phyloP scores from a whole-genome alignment of 164 flowering plant species.

The Saururus chinensis region DNA sequence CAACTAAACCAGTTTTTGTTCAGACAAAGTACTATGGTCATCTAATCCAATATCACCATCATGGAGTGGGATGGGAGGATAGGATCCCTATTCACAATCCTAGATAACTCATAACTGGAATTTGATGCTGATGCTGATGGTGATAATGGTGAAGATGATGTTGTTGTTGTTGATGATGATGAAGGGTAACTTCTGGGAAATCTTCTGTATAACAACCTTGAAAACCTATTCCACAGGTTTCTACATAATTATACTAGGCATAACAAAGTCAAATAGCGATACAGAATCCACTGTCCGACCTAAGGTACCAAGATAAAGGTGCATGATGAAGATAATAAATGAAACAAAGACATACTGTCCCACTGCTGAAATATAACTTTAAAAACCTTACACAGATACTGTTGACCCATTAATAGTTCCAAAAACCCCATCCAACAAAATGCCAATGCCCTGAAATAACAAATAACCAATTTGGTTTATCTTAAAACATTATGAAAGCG shows the following conservation, averaged over 20 bases:
- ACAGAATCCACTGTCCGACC: not conserved
- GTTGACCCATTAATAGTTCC: slow-evolving; percentile 85
- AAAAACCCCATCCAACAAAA: slow-evolving; percentile 72
- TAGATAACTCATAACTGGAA: not conserved
- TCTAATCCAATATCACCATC: too few relatives aligned
- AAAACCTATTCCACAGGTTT: not conserved
- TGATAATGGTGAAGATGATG: too few relatives aligned
- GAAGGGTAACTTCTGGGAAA: too few relatives aligned
- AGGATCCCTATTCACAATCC: too few relatives aligned
- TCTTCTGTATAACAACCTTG: not conserved
- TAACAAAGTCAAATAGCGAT: not conserved
- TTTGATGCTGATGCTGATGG: too few relatives aligned
- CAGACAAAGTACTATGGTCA: not conserved
- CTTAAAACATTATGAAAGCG: not conserved
- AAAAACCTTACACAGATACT: slow-evolving; percentile 60
- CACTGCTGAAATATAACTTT: not conserved
- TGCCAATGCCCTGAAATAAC: slow-evolving; percentile 57
- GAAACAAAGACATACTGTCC: not conserved
- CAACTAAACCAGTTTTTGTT: not conserved
- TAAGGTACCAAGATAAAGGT: not conserved
- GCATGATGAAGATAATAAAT: not conserved
- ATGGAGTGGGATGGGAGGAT: too few relatives aligned
- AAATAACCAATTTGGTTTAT: not conserved
- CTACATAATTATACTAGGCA: too few relatives aligned
- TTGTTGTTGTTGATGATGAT: too few relatives aligned